phyloP scores from a whole-genome alignment of 1,284 basidiomycete genomes.

The Hemileia vastatrix region DNA sequence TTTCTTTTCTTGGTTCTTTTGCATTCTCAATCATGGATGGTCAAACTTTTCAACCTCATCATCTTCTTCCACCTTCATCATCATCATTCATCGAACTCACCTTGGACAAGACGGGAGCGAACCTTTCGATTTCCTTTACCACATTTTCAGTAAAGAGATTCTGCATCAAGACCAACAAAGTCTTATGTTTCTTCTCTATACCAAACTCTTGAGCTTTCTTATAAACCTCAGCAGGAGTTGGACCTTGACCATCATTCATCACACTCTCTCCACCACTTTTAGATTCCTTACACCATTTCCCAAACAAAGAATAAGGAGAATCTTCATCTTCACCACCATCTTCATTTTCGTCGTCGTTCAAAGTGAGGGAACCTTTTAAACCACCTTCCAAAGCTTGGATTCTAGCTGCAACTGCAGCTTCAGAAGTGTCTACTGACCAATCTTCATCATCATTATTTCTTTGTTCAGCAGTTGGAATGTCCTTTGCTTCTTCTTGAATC shows the following conservation, averaged over 20 bases:
- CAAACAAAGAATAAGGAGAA: slow-evolving; percentile 74
- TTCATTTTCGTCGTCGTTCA: slow-evolving; percentile 57
- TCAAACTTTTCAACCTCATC: no score
- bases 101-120: slow-evolving; percentile 66
- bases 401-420: slow-evolving; percentile 77
- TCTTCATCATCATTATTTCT: slow-evolving; percentile 59
- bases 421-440: slow-evolving; percentile 82
- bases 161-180: slow-evolving; percentile 71
- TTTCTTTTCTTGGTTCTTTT: no score
- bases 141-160: slow-evolving; percentile 74
- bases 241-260: slow-evolving; percentile 28
- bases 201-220: slow-evolving; percentile 84
- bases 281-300: slow-evolving; percentile 76
- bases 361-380: slow-evolving; percentile 51
- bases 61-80: no score
- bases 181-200: slow-evolving; percentile 92
- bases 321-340: slow-evolving; percentile 70
- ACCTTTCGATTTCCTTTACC: slow-evolving; percentile 61
- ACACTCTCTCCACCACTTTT: slow-evolving; percentile 50
- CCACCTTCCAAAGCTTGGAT: slow-evolving; percentile 63
- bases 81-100: no score
- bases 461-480: slow-evolving; percentile 48
- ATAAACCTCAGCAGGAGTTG: slow-evolving; percentile 59
- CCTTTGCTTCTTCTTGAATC: slow-evolving; percentile 48
- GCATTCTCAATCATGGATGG: no score